Evolutionary conservation across 2,329 filamentous ascomycete genomes (phyloP), one percentile per base, ranked within the genome.

Genomic region (Parascedosporium putredinis): DNA sequence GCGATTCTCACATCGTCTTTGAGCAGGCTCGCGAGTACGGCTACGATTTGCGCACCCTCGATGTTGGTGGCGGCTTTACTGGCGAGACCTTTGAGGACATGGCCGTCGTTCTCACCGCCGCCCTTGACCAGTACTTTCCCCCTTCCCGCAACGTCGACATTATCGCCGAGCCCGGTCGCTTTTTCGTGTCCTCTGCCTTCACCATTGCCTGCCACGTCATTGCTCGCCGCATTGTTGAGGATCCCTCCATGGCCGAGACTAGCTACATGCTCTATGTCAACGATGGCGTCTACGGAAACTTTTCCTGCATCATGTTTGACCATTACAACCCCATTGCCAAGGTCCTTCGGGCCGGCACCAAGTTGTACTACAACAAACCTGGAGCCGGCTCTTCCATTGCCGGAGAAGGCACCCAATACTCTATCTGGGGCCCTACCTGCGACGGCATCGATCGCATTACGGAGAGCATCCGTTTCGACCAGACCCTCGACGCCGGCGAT

Each of bases 221-320:
- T 64, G 91, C 93, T 25, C 88, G 93, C 53, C 91, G 93, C 61
- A 89, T 88, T 36, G 84, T 97, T 51, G 76, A 84, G 55, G 82
- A 91, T 61, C 80, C 86, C 3, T 72, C 71, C 18, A 73, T 77
- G 9, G 74, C 74, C 47, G 74, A 77, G 54, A 82, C 81, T 54
- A 87, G 83, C 57, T 96, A 95, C 75, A 98, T 97, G 93, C 72
- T 96, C 44, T 98, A 98, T 66, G 73, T 97, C 65, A 98, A 98
- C 64, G 93, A 98, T 59, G 93, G 93, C 24, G 84, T 97, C 49
- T 98, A 98, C 62, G 93, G 93, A 61, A 97, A 97, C 72, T 97
- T 98, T 64, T 95, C 88, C 57, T 94, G 89, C 79, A 97, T 97
- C 76, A 95, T 97, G 74, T 98, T 96, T 65, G 93, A 97, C 63